These are phyloP conservation scores for Lasiosphaeris hirsuta DNA, from an alignment of 495 filamentous ascomycete genomes.

Conservation along the genomic window DNA sequence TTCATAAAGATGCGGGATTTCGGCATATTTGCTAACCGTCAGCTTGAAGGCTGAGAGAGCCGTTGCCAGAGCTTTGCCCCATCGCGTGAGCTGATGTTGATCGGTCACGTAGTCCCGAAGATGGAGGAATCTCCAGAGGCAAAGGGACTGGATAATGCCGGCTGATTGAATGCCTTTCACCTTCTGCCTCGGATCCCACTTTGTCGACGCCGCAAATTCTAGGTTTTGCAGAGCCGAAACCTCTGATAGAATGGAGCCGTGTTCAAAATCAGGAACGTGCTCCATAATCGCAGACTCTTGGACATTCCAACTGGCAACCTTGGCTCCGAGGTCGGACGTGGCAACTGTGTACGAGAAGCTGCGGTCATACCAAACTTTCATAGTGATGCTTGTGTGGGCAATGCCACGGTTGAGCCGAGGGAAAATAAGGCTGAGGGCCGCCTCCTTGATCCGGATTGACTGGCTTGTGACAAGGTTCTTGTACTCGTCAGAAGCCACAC, in stretches of 20 bases:
- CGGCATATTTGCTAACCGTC: slow-evolving; percentile 59
- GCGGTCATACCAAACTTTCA: slow-evolving; percentile 83
- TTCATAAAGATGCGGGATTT: slow-evolving; percentile 40
- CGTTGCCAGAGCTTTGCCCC: slow-evolving; percentile 75
- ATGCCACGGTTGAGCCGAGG: slow-evolving; percentile 78
- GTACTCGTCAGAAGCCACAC: slow-evolving; percentile 76
- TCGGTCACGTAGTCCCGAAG: slow-evolving; percentile 80
- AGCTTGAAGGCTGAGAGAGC: slow-evolving; percentile 60
- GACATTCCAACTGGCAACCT: slow-evolving; percentile 73
- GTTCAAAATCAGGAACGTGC: slow-evolving; percentile 43
- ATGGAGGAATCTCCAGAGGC: slow-evolving; percentile 84
- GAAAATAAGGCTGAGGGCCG: slow-evolving; percentile 71
- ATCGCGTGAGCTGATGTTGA: slow-evolving; percentile 74
- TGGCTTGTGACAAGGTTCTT: slow-evolving; percentile 69
- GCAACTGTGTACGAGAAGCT: slow-evolving; percentile 59
- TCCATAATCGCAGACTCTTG: slow-evolving; percentile 49
- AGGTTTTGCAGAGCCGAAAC: slow-evolving; percentile 58
- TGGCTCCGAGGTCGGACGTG: slow-evolving; percentile 54
- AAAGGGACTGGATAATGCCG: slow-evolving; percentile 72
- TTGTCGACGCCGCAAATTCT: slow-evolving; percentile 65
- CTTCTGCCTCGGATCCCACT: slow-evolving; percentile 43
- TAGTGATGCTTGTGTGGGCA: slow-evolving; percentile 66
- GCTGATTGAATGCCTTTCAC: slow-evolving; percentile 50
- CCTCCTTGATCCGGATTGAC: slow-evolving; percentile 66
- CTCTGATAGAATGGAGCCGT: slow-evolving; percentile 55